A percentile compares a stretch with the other conserved stretches of the same genome.
phyloP scores from a whole-genome alignment of 1,139 yeast species.

The Taphrina sp. region DNA sequence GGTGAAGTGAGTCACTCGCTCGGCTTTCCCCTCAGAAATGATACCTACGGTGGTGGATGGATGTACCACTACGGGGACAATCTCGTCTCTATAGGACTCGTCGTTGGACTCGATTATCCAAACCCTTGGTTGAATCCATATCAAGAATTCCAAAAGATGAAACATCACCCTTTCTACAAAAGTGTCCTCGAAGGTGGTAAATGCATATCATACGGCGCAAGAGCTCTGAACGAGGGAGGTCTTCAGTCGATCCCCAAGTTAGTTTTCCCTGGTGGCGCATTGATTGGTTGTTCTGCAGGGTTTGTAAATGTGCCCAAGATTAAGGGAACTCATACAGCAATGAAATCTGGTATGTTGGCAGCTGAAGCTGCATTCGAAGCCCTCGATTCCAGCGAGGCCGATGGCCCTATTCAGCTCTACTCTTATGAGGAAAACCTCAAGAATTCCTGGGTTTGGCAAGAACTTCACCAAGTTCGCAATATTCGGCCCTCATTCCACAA shows the following conservation, averaged over 20 bases:
- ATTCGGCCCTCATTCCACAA: constrained; percentile 85
- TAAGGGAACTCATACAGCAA: constrained; percentile 97
- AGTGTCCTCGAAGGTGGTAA: constrained; percentile 78
- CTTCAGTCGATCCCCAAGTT: constrained; percentile 84
- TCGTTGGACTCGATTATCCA: constrained; percentile 85
- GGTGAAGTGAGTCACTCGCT: constrained; percentile 85
- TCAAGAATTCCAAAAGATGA: constrained; percentile 92
- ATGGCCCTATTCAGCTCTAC: constrained; percentile 53
- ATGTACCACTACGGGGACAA: constrained; percentile 96
- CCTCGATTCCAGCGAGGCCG: constrained; percentile 50
- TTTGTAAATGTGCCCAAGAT: constrained; percentile 95
- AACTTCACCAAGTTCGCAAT: constrained; percentile 77
- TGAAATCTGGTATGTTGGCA: constrained; percentile 91
- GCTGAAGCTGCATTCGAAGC: constrained; percentile 76
- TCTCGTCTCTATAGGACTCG: constrained; percentile 82
- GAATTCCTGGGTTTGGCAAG: constrained; percentile 81
- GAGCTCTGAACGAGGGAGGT: constrained; percentile 97
- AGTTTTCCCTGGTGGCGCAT: constrained; percentile 90
- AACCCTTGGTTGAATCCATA: constrained; percentile 95
- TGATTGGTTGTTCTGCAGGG: constrained; percentile 95
- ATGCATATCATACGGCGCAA: constrained; percentile 89
- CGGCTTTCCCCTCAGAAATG: constrained; percentile 78
- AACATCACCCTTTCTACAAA: constrained; percentile 82
- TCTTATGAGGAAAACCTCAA: constrained; percentile 64
- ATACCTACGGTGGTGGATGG: constrained; percentile 93